Base-by-base conservation (phyloP, 1,284 basidiomycete species). In the Ganoderma sinense region DNA sequence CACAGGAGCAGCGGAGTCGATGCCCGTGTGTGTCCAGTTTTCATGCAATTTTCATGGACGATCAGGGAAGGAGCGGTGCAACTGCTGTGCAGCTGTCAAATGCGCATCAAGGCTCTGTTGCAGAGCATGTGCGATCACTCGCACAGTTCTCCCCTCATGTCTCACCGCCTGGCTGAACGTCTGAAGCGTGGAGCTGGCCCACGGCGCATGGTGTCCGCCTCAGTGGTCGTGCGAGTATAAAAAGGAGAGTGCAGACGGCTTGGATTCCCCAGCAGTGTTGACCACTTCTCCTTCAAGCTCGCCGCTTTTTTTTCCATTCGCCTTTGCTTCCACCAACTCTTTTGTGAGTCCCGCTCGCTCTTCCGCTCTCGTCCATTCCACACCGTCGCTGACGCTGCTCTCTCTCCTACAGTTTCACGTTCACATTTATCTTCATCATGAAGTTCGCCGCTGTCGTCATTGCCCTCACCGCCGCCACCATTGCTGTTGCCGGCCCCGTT, bases 1-100 rank as follows among this genome's bases (percentile, higher is more conserved):
- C 69, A 75, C 58, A 51, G 71, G 48, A 62, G 71, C 29, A 58
- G 75, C 48, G 55, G n/a, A 62, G 43, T 20, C 69, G 71, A 11
- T 66, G 71, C 39, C 36, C 29, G 29, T 31, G 53, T 33, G 33
- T 7, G 33, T 33, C 16, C 26, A 4, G 53, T 7, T 2, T 53
- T 26, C 45, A 23, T n/a, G 7, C 7, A 33, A 51, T 11, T 51
- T 51, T 26, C 48, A 13, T 51, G 23, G 8, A 26, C 11, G 2
- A 51, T 23, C 45, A 48, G 45, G 45, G n/a, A 23, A 48, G 45
- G 45, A 26, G 48, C 48, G 26, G 48, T 51, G 48, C n/a, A n/a
- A n/a, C n/a, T n/a, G n/a, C 10, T 36, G 36, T 10, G 23, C 48
- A 26, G 26, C 48, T 53, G 23, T 53, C 48, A 53, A 29, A 4